Conservation (phyloP, 345 rosid genomes). For the Crucihimalaya himalaica region DNA sequence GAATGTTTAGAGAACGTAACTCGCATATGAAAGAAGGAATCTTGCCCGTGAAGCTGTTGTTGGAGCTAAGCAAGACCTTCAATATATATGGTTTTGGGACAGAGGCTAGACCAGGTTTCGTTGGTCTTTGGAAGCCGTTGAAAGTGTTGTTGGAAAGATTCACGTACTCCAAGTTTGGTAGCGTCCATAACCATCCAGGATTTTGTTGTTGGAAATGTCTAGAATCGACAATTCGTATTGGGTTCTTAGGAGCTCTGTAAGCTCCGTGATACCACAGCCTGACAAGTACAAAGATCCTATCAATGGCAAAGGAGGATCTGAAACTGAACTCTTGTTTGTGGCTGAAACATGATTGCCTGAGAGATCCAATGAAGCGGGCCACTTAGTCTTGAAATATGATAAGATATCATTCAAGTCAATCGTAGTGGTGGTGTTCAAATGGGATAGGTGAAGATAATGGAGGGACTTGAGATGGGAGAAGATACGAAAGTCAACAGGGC, state of each 20-base stretch:
- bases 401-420: neutral
- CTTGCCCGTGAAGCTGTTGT: neutral
- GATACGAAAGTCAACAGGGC: neutral
- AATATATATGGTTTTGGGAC: neutral
- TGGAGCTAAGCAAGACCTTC: neutral
- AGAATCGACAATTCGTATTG: accelerated
- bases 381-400: neutral
- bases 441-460: neutral
- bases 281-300: neutral
- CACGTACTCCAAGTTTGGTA: accelerated
- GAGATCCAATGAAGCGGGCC: neutral
- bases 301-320: neutral
- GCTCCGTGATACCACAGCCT: conserved; percentile 7
- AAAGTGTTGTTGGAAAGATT: conserved; percentile 7
- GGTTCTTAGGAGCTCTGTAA: conserved; percentile 19
- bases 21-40: neutral
- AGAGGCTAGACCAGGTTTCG: neutral
- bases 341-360: neutral
- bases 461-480: neutral
- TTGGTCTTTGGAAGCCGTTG: neutral
- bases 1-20: neutral
- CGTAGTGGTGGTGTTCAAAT: neutral
- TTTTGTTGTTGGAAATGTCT: conserved; percentile 23
- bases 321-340: neutral
- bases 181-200: conserved; percentile 24